Evolutionary conservation across 306 rosid species (phyloP).

Genomic region (Gastrolobium villosum): DNA sequence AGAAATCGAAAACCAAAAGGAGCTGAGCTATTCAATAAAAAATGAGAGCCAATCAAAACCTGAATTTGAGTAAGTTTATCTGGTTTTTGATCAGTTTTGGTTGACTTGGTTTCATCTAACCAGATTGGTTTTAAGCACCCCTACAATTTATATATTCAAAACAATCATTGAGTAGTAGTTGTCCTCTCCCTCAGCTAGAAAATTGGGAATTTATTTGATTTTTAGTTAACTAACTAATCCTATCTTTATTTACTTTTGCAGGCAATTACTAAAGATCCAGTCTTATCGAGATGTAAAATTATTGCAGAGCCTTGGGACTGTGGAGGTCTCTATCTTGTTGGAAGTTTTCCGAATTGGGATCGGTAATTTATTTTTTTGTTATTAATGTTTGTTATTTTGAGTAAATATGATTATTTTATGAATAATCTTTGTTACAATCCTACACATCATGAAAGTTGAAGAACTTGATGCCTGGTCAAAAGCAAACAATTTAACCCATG

Average conservation of each 20-base stretch:
- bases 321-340: slow-evolving; percentile 97
- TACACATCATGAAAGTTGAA: slow-evolving; percentile 29
- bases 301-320: slow-evolving; percentile 99
- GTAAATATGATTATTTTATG: slow-evolving; percentile 11
- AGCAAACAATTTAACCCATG: slow-evolving; percentile 19
- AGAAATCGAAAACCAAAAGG: slow-evolving; percentile 24
- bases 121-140: slow-evolving; percentile 11
- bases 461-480: slow-evolving; percentile 32
- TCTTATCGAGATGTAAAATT: slow-evolving; percentile 88
- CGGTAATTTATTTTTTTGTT: slow-evolving; percentile 59
- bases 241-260: slow-evolving; percentile 50
- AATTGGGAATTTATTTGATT: slow-evolving; percentile 31
- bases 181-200: slow-evolving; percentile 19
- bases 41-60: slow-evolving; percentile 3
- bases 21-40: background rate
- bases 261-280: slow-evolving; percentile 92
- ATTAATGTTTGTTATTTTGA: slow-evolving; percentile 7
- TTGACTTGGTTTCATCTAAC: slow-evolving; percentile 40
- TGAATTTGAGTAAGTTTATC: slow-evolving; percentile 17
- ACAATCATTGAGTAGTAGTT: slow-evolving; percentile 11
- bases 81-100: slow-evolving; percentile 15
- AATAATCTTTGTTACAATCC: slow-evolving; percentile 45
- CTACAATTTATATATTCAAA: slow-evolving; percentile 7
- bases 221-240: slow-evolving; percentile 25
- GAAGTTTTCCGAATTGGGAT: slow-evolving; percentile 97